Evolutionary conservation across 2,329 filamentous ascomycete species (phyloP), one percentile per base, ranked within the genome.

Genomic region (Balansia obtecta): DNA sequence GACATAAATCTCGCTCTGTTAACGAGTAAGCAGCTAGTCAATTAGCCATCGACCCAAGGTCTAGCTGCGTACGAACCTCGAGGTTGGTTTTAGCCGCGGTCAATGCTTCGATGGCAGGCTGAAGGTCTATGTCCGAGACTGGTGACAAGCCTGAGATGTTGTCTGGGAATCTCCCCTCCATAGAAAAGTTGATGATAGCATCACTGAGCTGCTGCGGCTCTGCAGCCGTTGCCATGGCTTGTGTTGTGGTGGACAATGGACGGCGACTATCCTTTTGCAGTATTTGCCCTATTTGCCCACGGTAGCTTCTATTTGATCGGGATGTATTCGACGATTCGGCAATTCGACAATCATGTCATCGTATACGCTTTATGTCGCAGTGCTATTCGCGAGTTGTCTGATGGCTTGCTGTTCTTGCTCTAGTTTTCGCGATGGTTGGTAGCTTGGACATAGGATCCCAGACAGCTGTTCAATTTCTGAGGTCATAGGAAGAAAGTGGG

Each of bases 1-100:
- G 20, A 72, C 66, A 56, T 83, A 84, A 52, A 97, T 85, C 59
- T 94, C 83, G 53, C 76, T 50, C 67, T 69, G 52, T 32, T 43
- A 22, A 40, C 48, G 32, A 50, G 42, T 39, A 38, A 53, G 50
- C 46, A 12, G 11, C 34, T 37, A 15, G 11, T 37, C 1, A 27
- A 8, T 13, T 51, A 30, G 48, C 18, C 33, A 20, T 46, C 11
- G 22, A 20, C n/a, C n/a, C 20, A 22, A 10, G 9, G 8, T 22
- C 22, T 27, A n/a, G 34, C 32, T 2, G 37, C 30, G 27, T 15
- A 46, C 55, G 45, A 62, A 72, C 70, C 65, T 72, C 68, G 38
- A 72, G 62, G 30, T 65, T 60, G 33, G 57, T 52, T 56, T 67
- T 68, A 46, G 66, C 61, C 46, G 59, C 57, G 18, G 57, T 59